Evolutionary conservation across 2,329 filamentous ascomycete genomes (phyloP), one percentile per base, ranked within the genome.

Genomic region (Nigrospora oryzae): DNA sequence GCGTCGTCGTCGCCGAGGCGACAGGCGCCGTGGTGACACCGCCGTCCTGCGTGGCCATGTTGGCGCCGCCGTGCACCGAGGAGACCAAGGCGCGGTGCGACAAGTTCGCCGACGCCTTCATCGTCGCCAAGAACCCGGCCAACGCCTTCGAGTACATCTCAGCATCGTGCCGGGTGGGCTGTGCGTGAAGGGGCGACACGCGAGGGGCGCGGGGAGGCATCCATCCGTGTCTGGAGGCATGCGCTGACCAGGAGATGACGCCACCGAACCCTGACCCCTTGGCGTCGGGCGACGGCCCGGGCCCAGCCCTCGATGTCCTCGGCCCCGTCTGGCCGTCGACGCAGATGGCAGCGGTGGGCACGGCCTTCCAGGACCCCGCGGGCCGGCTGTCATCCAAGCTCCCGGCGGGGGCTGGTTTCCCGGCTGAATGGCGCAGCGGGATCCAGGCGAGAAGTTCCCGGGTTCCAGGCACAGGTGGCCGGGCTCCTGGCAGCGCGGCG

Each of bases 111-210:
- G 28, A 55, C 12, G 53, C 51, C 5, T 55, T 56, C 40, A 23
- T 56, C 10, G 46, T 53, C 30, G 51, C 46, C 19, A 55, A 51
- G 44, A 56, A 56, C 38, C 42, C 56, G 3, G 53, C 52, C 31
- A 47, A 53, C 8, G 52, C 54, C 2, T 57, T 56, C 35, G 45
- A 47, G 28, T 57, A 52, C 39, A 50, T 56, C 16, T 47, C 50
- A 1, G 45, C 50, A 2, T 45, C 42, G 11, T 56, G 56, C 36
- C 51, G 48, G 37, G 48, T 49, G 42, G 3, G 40, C 12, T 28
- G 4, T 10, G 8, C 23, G 8, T 4, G 19, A 23, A 4, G 19
- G 19, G 19, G 6, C 19, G 19, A 6, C 19, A 23, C 4, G 19
- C 4, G 19, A 6, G 19, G 19, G 19, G 19, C 4, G 19, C 4